Base-by-base conservation (phyloP, 2,329 filamentous ascomycete genomes). In the Cladosporium sp. region DNA sequence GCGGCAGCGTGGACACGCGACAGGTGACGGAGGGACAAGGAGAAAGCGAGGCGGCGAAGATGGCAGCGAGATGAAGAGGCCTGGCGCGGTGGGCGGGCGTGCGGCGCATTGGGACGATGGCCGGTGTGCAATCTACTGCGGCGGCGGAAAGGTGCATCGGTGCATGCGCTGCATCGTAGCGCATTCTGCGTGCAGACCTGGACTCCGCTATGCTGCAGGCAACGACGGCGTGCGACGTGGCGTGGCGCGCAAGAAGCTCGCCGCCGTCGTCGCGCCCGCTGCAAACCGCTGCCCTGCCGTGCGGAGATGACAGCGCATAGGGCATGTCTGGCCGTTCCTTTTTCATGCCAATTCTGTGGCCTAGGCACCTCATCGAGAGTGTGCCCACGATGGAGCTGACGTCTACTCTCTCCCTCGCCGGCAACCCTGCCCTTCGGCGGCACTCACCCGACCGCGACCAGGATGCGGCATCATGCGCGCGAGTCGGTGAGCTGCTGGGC, bases 131-230 rank as follows among this genome's bases (percentile, higher is more conserved):
- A 51, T 51, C 50, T 44, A 41, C 14, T 18, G 16, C 16, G 16
- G 38, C 18, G 35, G 50, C 53, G 50, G 49, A 49, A 32, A 42
- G 42, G 22, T 56, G 56, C 54, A 56, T 41, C 44, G 50, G 50
- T 55, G 16, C 16, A 18, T 18, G 16, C 16, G 16, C 16, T 18
- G 16, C 16, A 18, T 18, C 16, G 16, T 18, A 18, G 16, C 16
- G 16, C 16, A 18, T 18, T 18, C 16, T 18, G 16, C 16, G 43
- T 50, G 46, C 46, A 49, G 41, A 35, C 31, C 28, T 16, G 31
- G 43, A 18, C 46, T 49, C 46, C 46, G 41, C 46, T 49, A 37
- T 54, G 51, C 54, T 56, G 49, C 44, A 22, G 37, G 31, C 31
- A 18, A 14, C 38, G 32, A 18, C 18, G 16, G 33, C 43, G 53